Evolutionary conservation across 139 green algal species (phyloP).

Genomic region (Tetraselmis chui): DNA sequence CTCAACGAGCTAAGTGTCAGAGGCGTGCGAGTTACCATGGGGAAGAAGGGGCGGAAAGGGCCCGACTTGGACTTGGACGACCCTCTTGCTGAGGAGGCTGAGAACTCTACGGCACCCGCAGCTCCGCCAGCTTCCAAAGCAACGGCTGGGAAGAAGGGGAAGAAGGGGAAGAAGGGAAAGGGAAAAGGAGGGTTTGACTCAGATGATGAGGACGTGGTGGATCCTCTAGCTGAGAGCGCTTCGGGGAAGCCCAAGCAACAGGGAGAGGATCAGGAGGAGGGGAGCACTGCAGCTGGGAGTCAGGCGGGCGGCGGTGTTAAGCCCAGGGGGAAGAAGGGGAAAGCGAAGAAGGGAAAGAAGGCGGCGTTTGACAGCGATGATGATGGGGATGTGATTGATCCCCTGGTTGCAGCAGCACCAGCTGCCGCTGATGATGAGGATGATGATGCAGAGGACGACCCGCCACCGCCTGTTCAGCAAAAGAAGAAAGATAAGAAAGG

Average conservation of each 20-base stretch:
- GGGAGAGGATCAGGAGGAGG: constrained; percentile 36
- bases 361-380: constrained; percentile 13
- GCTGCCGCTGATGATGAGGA: constrained; percentile 37
- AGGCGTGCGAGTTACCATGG: too few species aligned
- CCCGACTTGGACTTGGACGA: constrained; percentile 9
- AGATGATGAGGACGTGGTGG: constrained; percentile 47
- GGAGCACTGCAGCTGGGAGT: constrained; percentile 19
- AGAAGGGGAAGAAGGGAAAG: constrained; percentile 61
- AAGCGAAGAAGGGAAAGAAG: constrained; percentile 30
- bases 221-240: neutral
- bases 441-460: neutral
- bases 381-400: constrained; percentile 2
- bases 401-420: constrained; percentile 1
- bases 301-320: neutral
- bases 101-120: neutral
- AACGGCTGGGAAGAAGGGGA: constrained; percentile 46
- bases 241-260: neutral
- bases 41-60: constrained; percentile 27
- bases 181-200: constrained; percentile 25
- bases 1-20: too few species aligned
- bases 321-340: constrained; percentile 29
- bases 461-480: neutral
- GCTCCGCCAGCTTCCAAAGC: neutral
- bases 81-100: neutral
- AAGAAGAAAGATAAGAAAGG: neutral